Evolutionary conservation across 2,329 filamentous ascomycete genomes (phyloP), one percentile per base, ranked within the genome.

Genomic region (Fusarium pseudonygamai): DNA sequence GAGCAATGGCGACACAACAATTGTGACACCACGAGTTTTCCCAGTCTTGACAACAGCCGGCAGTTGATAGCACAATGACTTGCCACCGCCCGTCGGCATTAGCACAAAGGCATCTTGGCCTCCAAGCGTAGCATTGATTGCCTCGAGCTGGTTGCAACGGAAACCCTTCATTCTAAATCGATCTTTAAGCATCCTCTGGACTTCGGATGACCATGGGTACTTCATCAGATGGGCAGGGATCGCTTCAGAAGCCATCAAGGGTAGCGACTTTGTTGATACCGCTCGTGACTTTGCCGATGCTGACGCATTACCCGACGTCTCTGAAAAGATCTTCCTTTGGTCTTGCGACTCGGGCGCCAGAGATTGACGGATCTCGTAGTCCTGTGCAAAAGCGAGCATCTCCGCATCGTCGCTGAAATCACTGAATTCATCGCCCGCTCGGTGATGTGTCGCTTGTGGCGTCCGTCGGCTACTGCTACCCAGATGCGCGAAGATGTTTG

Each of bases 51-150:
- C 87, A 26, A 98, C 89, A 5, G 96, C 94, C 20, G 96, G 97
- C 18, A 99, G 85, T 81, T 99, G 97, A 80, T 99, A 99, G 81
- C 96, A 98, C 4, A 99, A 86, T 3, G 96, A 98, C 80, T 99
- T 99, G 46, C 96, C 96, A 68, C 96, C 96, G 60, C 96, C 96
- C 1, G 96, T 99, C 6, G 97, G 96, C 96, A 99, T 99, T 43
- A 99, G 86, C 22, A 99, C 93, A 80, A 99, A 99, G 1, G 93
- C 92, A 82, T 99, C 96, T 72, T 96, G 91, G 7, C 96, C 96
- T 36, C 85, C 87, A 50, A 99, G 85, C 0, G 96, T 98, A 3
- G 95, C 93, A 81, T 99, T 98, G 81, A 99, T 98, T 20, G 96
- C 95, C 82, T 98, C 94, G 4, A 98, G 87, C 79, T 99, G 96